These are phyloP conservation scores for Elymus sibiricus DNA, from an alignment of 176 grass and related monocot species.

Conservation along the genomic window DNA sequence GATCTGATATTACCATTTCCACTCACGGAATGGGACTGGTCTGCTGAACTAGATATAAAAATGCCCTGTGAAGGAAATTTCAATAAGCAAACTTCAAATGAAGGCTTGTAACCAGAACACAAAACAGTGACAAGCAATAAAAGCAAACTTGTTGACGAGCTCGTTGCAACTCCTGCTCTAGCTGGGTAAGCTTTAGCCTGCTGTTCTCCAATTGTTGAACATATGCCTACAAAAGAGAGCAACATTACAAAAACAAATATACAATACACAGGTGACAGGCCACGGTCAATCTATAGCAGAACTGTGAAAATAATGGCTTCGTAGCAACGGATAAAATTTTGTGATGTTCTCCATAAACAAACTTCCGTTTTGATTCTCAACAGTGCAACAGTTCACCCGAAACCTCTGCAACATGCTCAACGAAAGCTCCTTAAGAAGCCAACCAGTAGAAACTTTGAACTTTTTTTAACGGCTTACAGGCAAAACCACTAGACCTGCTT, in stretches of 20 bases:
- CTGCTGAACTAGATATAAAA: conserved; percentile 96
- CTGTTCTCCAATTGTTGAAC: conserved; percentile 99
- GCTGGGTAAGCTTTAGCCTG: conserved; percentile 95
- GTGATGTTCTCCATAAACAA: background rate
- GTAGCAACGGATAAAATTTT: background rate
- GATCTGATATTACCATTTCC: conserved; percentile 71
- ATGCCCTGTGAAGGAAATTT: conserved; percentile 69
- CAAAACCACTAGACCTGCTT: background rate
- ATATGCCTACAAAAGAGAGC: conserved; percentile 67
- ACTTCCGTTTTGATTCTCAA: background rate
- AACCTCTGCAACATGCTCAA: background rate
- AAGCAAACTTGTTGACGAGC: conserved; percentile 84
- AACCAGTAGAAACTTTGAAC: background rate
- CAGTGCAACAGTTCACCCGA: conserved; percentile 1
- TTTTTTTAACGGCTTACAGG: background rate
- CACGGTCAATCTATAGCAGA: background rate
- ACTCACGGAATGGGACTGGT: conserved; percentile 74
- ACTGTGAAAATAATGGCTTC: background rate
- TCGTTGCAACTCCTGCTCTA: conserved; percentile 96
- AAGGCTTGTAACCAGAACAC: conserved; percentile 4
- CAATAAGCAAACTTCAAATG: conserved; percentile 22
- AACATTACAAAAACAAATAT: conserved; percentile 5
- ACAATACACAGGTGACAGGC: background rate
- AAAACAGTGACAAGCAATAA: conserved; percentile 11
- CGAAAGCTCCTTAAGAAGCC: conserved; percentile 16